Percentiles rank a stretch among this genome's conserved stretches.
These are phyloP conservation scores for Syncephalis plumigaleata DNA, from an alignment of 371 early-diverging fungal genomes.

Conservation along the genomic window DNA sequence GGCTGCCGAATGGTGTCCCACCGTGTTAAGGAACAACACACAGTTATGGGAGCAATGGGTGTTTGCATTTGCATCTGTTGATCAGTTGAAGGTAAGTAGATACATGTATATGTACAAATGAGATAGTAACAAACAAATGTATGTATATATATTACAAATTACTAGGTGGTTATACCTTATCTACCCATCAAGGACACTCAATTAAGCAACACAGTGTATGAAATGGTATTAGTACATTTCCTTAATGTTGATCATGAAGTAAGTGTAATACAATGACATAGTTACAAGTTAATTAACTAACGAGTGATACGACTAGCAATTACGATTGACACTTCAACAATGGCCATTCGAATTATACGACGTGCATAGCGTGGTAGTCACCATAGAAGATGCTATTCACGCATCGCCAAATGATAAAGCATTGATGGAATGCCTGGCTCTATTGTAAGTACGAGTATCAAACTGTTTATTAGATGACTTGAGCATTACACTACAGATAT, in stretches of 20 bases:
- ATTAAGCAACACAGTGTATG: slow-evolving; percentile 66
- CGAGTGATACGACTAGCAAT: slow-evolving; percentile 15
- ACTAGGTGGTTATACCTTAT: slow-evolving; percentile 42
- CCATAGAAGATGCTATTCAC: slow-evolving; percentile 45
- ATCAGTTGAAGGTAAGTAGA: slow-evolving; percentile 34
- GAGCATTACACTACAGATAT: slow-evolving; percentile 21
- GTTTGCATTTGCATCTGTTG: slow-evolving; percentile 55
- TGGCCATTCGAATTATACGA: slow-evolving; percentile 72
- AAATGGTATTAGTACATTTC: slow-evolving; percentile 61
- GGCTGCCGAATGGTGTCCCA: slow-evolving; percentile 51
- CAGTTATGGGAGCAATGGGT: slow-evolving; percentile 85
- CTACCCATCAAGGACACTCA: slow-evolving; percentile 67
- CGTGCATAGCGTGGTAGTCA: slow-evolving; percentile 46
- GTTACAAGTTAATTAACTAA: background rate
- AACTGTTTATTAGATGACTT: background rate
- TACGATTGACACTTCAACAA: slow-evolving; percentile 35
- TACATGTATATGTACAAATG: background rate
- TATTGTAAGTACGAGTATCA: slow-evolving; percentile 34
- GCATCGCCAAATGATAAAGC: slow-evolving; percentile 28
- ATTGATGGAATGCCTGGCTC: slow-evolving; percentile 51
- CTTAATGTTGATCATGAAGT: slow-evolving; percentile 42
- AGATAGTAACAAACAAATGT: background rate
- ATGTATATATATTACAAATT: background rate
- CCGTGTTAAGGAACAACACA: slow-evolving; percentile 46
- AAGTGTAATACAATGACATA: background rate